Conservation (phyloP, 441 rosid genomes). For the Brassica hybrid region DNA sequence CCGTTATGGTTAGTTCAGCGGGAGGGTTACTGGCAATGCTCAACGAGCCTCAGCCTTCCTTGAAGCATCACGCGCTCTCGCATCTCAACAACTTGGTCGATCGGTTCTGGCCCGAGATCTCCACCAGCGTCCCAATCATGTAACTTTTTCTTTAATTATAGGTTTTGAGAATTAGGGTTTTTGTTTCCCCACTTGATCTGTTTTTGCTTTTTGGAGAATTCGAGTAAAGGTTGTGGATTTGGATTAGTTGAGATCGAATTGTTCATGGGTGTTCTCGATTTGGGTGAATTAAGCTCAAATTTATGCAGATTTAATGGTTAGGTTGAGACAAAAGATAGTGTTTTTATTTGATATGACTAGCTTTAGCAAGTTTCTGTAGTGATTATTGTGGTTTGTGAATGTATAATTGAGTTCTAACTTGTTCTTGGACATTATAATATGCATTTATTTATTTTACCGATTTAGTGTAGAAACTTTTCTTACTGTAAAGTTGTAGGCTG, state of each 20-base stretch:
- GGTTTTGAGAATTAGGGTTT: constrained; percentile 42
- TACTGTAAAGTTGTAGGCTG: too few relatives aligned
- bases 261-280: constrained; percentile 13
- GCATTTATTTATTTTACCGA: too few relatives aligned
- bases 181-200: constrained; percentile 31
- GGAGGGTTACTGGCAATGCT: constrained; percentile 96
- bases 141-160: constrained; percentile 29
- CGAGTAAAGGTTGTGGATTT: constrained; percentile 9
- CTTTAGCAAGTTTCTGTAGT: background rate
- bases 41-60: constrained; percentile 76
- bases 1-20: constrained; percentile 86
- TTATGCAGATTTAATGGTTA: constrained; percentile 2
- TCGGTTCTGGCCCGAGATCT: constrained; percentile 98
- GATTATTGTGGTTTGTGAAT: background rate
- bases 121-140: constrained; percentile 96
- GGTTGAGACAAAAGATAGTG: background rate
- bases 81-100: constrained; percentile 87
- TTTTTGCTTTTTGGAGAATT: background rate
- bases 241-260: constrained; percentile 13
- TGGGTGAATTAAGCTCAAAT: constrained; percentile 10
- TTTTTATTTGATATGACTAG: constrained; percentile 4
- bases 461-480: too few relatives aligned
- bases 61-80: constrained; percentile 87
- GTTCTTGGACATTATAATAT: background rate
- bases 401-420: constrained; percentile 5